These are phyloP conservation scores for Asterophora parasitica DNA, from an alignment of 768 basidiomycete species.

Conservation along the genomic window DNA sequence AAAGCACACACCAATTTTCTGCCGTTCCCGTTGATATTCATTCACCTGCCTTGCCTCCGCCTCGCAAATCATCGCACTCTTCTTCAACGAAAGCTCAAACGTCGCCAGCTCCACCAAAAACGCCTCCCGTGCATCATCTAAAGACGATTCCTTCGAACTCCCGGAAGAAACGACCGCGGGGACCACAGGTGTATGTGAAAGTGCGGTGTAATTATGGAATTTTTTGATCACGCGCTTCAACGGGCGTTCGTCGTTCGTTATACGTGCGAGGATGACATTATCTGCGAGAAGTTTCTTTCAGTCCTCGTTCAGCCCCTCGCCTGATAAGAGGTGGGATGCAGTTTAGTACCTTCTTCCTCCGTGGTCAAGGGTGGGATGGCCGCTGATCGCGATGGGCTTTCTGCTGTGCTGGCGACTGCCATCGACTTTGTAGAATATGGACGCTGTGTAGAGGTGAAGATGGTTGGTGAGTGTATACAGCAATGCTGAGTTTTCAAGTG, in stretches of 20 bases:
- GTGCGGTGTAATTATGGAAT: slow-evolving; percentile 67
- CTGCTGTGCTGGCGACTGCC: slow-evolving; percentile 7
- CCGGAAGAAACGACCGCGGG: slow-evolving; percentile 23
- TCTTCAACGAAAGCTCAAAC: slow-evolving; percentile 71
- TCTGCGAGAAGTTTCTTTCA: slow-evolving; percentile 44
- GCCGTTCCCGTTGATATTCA: slow-evolving; percentile 71
- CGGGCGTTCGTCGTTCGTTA: slow-evolving; percentile 77
- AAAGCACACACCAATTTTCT: slow-evolving; percentile 61
- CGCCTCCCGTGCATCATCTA: slow-evolving; percentile 73
- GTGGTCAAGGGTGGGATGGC: slow-evolving; percentile 42
- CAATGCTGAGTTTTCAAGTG: neutral
- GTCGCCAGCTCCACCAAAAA: slow-evolving; percentile 75
- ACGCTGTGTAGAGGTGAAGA: neutral
- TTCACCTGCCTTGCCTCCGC: slow-evolving; percentile 84
- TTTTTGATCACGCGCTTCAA: slow-evolving; percentile 77
- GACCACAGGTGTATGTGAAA: slow-evolving; percentile 45
- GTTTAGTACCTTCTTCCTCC: slow-evolving; percentile 58
- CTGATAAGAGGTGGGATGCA: slow-evolving; percentile 1
- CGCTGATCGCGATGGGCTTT: slow-evolving; percentile 22
- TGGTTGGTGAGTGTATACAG: neutral
- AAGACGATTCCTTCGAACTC: slow-evolving; percentile 22
- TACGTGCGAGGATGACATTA: slow-evolving; percentile 73
- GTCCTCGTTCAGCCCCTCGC: slow-evolving; percentile 15
- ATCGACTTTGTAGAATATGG: neutral
- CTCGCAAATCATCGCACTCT: slow-evolving; percentile 78